phyloP scores from a whole-genome alignment of 352 stramenopile genomes.

The Phytophthora pini region DNA sequence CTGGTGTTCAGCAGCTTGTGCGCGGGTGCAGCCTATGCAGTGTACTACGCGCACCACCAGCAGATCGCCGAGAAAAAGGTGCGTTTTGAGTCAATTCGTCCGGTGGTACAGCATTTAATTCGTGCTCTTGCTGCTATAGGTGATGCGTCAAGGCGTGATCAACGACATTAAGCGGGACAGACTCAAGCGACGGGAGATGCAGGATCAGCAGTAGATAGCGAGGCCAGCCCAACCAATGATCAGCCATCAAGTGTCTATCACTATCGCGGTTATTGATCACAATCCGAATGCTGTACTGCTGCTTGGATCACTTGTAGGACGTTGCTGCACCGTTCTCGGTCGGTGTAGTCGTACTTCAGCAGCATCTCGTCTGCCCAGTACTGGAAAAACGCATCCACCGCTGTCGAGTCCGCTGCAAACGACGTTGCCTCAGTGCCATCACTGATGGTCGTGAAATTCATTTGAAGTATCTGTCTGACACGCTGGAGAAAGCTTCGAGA shows the following conservation, averaged over 20 bases:
- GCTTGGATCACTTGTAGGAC: slow-evolving; percentile 27
- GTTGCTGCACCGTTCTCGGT: slow-evolving; percentile 33
- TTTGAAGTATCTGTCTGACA: slow-evolving; percentile 15
- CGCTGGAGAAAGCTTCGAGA: slow-evolving; percentile 36
- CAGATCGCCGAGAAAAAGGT: slow-evolving; percentile 79
- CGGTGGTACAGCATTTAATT: slow-evolving; percentile 4
- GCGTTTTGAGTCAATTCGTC: slow-evolving; percentile 3
- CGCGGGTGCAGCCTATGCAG: slow-evolving; percentile 53
- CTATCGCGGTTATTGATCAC: neutral
- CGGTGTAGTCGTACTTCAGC: slow-evolving; percentile 58
- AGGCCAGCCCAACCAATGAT: slow-evolving; percentile 3
- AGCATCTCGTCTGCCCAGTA: slow-evolving; percentile 51
- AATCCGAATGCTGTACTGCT: slow-evolving; percentile 8
- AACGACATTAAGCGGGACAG: slow-evolving; percentile 84
- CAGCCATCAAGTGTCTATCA: slow-evolving; percentile 4
- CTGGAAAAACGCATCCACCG: slow-evolving; percentile 37
- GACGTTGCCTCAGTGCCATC: neutral
- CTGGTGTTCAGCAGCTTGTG: slow-evolving; percentile 54
- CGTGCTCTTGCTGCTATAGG: slow-evolving; percentile 32
- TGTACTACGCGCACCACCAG: slow-evolving; percentile 86
- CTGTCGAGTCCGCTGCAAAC: slow-evolving; percentile 12
- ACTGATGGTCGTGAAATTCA: neutral
- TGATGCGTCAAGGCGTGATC: slow-evolving; percentile 80
- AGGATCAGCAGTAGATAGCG: slow-evolving; percentile 37
- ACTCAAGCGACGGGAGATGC: slow-evolving; percentile 55